Percentiles rank a stretch among this genome's conserved stretches.
Evolutionary conservation across 495 filamentous ascomycete species (phyloP).

Genomic region (Tirmania nivea): DNA sequence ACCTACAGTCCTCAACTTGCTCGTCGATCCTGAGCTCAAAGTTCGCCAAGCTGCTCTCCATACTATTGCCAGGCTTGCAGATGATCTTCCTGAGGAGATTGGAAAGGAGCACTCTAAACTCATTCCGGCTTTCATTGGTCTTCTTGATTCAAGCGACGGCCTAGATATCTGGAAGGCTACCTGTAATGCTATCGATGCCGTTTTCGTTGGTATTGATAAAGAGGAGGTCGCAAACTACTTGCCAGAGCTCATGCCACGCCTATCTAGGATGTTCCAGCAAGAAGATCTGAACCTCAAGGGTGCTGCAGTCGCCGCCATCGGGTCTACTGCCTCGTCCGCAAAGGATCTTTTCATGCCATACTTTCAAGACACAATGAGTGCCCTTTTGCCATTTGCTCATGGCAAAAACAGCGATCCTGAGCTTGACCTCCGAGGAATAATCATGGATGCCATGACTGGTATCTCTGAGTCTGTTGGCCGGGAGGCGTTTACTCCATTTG

Average conservation of each 20-base stretch:
- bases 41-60: constrained; percentile 75
- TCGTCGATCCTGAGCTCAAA: constrained; percentile 58
- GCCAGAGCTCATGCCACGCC: constrained; percentile 55
- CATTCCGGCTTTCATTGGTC: constrained; percentile 64
- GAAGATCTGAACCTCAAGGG: constrained; percentile 77
- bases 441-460: constrained; percentile 77
- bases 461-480: constrained; percentile 77
- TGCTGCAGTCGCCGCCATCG: constrained; percentile 69
- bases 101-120: constrained; percentile 59
- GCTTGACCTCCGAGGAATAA: constrained; percentile 67
- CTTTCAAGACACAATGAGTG: constrained; percentile 70
- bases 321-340: constrained; percentile 66
- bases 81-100: constrained; percentile 79
- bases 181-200: constrained; percentile 75
- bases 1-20: constrained; percentile 62
- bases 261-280: constrained; percentile 59
- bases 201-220: constrained; percentile 72
- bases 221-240: constrained; percentile 66
- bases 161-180: constrained; percentile 70
- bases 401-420: constrained; percentile 81
- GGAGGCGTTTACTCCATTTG: constrained; percentile 71
- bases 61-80: constrained; percentile 66
- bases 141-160: constrained; percentile 54
- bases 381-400: constrained; percentile 56
- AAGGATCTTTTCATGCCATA: constrained; percentile 70